Evolutionary conservation across 2,329 filamentous ascomycete species (phyloP).

Genomic region (Tolypocladium paradoxum): DNA sequence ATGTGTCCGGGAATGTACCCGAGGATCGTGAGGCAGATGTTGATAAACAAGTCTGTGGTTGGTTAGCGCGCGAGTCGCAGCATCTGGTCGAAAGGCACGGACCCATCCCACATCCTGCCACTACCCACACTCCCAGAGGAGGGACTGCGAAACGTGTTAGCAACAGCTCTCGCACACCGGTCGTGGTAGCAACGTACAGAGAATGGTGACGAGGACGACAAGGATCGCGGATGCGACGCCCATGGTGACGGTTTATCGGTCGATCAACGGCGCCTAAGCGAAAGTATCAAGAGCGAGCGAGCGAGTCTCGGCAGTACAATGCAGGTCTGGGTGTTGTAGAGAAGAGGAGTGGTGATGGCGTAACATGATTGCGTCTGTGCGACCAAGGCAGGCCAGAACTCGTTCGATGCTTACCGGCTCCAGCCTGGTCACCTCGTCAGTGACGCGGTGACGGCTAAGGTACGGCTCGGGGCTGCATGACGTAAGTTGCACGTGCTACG

Average conservation of each 20-base stretch:
- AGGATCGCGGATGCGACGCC: constrained; percentile 36
- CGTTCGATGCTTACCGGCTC: background rate
- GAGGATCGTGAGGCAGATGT: constrained; percentile 54
- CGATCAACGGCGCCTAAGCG: background rate
- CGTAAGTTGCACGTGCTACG: background rate
- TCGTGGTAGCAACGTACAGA: constrained; percentile 28
- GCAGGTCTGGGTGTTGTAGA: background rate
- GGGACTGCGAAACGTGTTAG: constrained; percentile 40
- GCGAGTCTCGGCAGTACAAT: background rate
- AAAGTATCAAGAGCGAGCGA: background rate
- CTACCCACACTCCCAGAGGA: constrained; percentile 51
- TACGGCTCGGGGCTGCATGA: background rate
- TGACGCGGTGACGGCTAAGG: background rate
- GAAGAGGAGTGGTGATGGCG: background rate
- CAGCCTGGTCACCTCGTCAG: background rate
- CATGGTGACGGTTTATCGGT: constrained; percentile 26
- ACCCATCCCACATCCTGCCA: constrained; percentile 53
- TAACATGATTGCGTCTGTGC: constrained; percentile 7
- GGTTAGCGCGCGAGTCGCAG: constrained; percentile 5
- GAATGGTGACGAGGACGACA: constrained; percentile 39
- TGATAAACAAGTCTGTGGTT: constrained; percentile 49
- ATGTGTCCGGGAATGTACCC: constrained; percentile 71
- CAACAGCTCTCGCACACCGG: background rate
- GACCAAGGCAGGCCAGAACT: background rate
- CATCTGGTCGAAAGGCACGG: constrained; percentile 11